Percentiles rank a stretch among this genome's conserved stretches.
phyloP scores from a whole-genome alignment of 2,329 filamentous ascomycete species.

The Pseudocercospora fuligena region DNA sequence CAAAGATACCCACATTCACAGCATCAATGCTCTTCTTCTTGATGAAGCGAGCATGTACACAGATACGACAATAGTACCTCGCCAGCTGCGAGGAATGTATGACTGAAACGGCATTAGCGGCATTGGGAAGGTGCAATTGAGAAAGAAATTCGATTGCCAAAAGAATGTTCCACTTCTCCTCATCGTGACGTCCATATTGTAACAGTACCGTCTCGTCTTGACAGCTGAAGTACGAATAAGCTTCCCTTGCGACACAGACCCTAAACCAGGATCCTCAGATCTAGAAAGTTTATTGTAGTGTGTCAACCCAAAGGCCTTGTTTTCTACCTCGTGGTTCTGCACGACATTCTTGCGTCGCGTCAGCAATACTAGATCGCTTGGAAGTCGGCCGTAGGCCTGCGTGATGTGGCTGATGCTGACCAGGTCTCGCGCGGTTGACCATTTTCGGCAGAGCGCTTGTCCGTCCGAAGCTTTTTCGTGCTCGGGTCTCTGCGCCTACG shows the following conservation, averaged over 20 bases:
- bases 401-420: too few relatives aligned
- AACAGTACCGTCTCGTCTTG: background rate
- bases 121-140: background rate
- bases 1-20: background rate
- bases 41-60: background rate
- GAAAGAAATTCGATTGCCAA: background rate
- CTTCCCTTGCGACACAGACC: background rate
- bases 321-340: background rate
- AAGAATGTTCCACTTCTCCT: background rate
- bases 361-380: background rate
- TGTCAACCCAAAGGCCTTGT: background rate
- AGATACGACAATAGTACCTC: background rate
- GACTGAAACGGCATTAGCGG: background rate
- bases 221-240: conserved; percentile 2
- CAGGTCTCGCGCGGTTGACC: too few relatives aligned
- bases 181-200: background rate
- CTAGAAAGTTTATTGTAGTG: background rate
- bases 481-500: too few relatives aligned
- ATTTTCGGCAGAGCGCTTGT: background rate
- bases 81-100: background rate
- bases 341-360: background rate
- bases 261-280: background rate
- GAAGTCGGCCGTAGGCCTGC: too few relatives aligned
- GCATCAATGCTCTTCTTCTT: conserved; percentile 3
- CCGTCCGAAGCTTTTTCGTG: background rate